A percentile compares a stretch with the other conserved stretches of the same genome.
Conservation (phyloP, 495 filamentous ascomycete genomes). For the Entonaema liquescens region DNA sequence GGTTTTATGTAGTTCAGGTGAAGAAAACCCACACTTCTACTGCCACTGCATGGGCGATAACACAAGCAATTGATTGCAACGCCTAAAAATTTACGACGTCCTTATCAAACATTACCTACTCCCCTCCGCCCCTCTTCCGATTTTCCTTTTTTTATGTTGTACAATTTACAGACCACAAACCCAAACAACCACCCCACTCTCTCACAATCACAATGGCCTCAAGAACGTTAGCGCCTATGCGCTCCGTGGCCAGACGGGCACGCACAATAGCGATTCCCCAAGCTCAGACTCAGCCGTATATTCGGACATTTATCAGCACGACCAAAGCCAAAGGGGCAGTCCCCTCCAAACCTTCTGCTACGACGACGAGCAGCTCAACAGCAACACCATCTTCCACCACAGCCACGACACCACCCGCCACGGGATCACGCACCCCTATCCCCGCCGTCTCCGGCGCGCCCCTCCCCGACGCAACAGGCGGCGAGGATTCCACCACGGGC, state of each 20-base stretch:
- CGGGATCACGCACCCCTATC: slow-evolving; percentile 25
- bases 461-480: slow-evolving; percentile 24
- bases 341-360: too few species aligned
- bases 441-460: slow-evolving; percentile 37
- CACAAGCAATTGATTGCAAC: background rate
- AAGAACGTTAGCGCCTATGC: slow-evolving; percentile 24
- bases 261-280: background rate
- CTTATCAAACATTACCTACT: background rate
- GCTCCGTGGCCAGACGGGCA: background rate
- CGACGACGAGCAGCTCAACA: background rate
- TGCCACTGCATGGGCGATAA: background rate
- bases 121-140: background rate
- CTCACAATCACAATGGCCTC: slow-evolving; percentile 27
- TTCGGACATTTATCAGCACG: slow-evolving; percentile 26
- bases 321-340: slow-evolving; percentile 22
- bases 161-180: background rate
- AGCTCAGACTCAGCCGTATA: background rate
- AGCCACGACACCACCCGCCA: slow-evolving; percentile 1
- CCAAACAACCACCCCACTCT: background rate
- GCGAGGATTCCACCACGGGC: slow-evolving; percentile 58
- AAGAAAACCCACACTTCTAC: background rate
- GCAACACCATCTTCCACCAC: background rate
- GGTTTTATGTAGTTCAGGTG: background rate
- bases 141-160: background rate
- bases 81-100: slow-evolving; percentile 16